Conservation (phyloP, 495 filamentous ascomycete species). For the Penicillium alfredii region DNA sequence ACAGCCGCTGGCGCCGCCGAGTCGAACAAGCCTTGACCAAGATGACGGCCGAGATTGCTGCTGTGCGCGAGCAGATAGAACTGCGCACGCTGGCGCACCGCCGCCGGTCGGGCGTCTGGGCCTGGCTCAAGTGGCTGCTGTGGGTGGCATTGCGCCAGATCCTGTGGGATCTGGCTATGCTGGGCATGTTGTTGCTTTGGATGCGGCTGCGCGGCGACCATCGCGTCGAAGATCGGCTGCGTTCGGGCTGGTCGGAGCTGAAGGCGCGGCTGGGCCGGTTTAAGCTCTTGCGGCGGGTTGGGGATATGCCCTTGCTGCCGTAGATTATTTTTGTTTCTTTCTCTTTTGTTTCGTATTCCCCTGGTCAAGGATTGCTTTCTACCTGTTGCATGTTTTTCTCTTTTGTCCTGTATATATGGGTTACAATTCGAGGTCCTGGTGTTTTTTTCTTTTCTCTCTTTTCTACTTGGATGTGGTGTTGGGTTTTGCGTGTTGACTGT, state of each 20-base stretch:
- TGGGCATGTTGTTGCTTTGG: slow-evolving; percentile 69
- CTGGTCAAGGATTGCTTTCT: slow-evolving; percentile 5
- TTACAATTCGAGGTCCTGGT: too few species aligned
- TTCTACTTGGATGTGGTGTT: too few species aligned
- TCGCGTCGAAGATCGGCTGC: slow-evolving; percentile 70
- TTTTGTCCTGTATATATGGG: slow-evolving; percentile 31
- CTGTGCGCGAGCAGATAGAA: slow-evolving; percentile 88
- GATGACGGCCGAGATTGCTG: slow-evolving; percentile 88
- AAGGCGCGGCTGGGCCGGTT: slow-evolving; percentile 54
- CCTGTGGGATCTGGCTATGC: slow-evolving; percentile 60
- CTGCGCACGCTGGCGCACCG: slow-evolving; percentile 36
- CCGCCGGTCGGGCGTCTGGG: slow-evolving; percentile 49
- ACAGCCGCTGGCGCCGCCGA: slow-evolving; percentile 64
- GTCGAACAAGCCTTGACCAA: slow-evolving; percentile 85
- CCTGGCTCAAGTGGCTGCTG: slow-evolving; percentile 69
- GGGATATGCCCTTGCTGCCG: slow-evolving; percentile 20
- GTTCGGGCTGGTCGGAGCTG: slow-evolving; percentile 54
- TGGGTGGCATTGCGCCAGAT: slow-evolving; percentile 70
- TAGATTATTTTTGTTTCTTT: slow-evolving; percentile 6
- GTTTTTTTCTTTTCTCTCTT: too few species aligned
- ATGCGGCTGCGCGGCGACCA: slow-evolving; percentile 71
- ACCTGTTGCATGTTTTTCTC: slow-evolving; percentile 7
- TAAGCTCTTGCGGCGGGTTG: slow-evolving; percentile 22
- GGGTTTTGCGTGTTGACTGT: too few species aligned
- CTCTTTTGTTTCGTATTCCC: slow-evolving; percentile 10